Conservation (phyloP, 352 stramenopile genomes). For the Phytopythium montanum region DNA sequence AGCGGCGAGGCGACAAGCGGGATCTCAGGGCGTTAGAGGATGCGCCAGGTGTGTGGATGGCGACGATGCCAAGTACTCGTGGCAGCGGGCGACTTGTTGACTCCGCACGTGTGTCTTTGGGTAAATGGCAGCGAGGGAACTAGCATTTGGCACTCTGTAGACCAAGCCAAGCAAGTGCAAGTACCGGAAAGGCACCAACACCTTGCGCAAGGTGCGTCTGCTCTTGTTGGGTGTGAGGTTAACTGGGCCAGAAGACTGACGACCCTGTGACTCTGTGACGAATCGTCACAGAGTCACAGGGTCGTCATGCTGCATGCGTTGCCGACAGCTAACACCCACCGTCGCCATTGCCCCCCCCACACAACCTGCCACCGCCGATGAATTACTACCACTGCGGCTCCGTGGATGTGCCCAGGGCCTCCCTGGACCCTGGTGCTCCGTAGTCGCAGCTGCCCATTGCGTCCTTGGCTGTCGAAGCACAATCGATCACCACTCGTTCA, state of each 20-base stretch:
- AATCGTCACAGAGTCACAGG: too few relatives aligned
- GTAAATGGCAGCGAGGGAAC: neutral
- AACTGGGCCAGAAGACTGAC: neutral
- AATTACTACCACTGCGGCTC: too few relatives aligned
- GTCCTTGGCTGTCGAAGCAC: too few relatives aligned
- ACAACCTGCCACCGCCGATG: too few relatives aligned
- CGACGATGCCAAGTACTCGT: neutral
- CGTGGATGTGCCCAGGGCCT: too few relatives aligned
- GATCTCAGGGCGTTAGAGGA: neutral
- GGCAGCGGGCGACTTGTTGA: neutral
- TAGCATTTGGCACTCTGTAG: slow-evolving; percentile 5
- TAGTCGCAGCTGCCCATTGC: too few relatives aligned
- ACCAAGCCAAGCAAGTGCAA: slow-evolving; percentile 22
- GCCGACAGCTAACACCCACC: too few relatives aligned
- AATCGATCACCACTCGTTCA: too few relatives aligned
- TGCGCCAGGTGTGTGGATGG: neutral
- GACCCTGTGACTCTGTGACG: slow-evolving; percentile 3
- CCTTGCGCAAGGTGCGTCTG: slow-evolving; percentile 19
- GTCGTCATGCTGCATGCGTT: too few relatives aligned
- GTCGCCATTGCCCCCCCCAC: too few relatives aligned
- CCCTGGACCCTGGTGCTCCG: too few relatives aligned
- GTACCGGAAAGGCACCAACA: slow-evolving; percentile 29
- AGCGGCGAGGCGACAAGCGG: neutral
- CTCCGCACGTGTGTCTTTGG: neutral
- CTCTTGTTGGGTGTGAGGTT: slow-evolving; percentile 1